Conservation (phyloP, 345 rosid species). For the Arabis hirsuta region DNA sequence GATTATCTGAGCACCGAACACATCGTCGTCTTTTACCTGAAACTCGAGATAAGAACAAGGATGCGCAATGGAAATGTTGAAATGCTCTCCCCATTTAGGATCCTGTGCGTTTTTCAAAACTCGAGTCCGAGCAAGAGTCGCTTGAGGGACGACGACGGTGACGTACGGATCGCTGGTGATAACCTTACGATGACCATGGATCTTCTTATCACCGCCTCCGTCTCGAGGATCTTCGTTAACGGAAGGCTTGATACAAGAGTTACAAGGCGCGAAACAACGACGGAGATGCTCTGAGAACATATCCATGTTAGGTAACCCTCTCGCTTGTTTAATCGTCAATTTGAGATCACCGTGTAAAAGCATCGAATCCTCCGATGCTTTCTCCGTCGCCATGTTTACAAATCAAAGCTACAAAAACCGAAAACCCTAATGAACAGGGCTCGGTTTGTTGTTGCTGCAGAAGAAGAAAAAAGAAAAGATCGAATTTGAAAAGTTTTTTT, state of each 20-base stretch:
- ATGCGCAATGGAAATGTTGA: conserved; percentile 71
- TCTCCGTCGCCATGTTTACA: conserved; percentile 48
- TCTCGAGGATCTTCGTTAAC: conserved; percentile 6
- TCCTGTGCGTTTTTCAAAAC: conserved; percentile 68
- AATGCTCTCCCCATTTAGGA: conserved; percentile 78
- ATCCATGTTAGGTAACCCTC: conserved; percentile 79
- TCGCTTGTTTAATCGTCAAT: conserved; percentile 61
- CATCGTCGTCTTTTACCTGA: conserved; percentile 80
- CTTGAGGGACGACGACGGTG: conserved; percentile 83
- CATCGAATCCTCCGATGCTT: conserved; percentile 31
- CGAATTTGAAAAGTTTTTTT: conserved; percentile 5
- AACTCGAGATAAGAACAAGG: conserved; percentile 67
- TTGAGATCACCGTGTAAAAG: conserved; percentile 86
- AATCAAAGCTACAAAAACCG: conserved; percentile 42
- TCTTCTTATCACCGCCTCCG: conserved; percentile 22
- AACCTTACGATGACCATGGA: conserved; percentile 49
- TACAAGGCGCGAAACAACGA: conserved; percentile 52
- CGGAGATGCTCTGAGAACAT: conserved; percentile 53
- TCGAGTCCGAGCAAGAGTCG: conserved; percentile 81
- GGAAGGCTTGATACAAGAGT: conserved; percentile 33
- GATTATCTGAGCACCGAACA: conserved; percentile 76
- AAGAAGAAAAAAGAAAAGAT: conserved; percentile 12
- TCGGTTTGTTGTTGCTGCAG: conserved; percentile 38
- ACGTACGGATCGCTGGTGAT: conserved; percentile 89
- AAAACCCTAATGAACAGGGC: conserved; percentile 42